Conservation (phyloP, 495 filamentous ascomycete genomes). For the Xylaria nigripes region DNA sequence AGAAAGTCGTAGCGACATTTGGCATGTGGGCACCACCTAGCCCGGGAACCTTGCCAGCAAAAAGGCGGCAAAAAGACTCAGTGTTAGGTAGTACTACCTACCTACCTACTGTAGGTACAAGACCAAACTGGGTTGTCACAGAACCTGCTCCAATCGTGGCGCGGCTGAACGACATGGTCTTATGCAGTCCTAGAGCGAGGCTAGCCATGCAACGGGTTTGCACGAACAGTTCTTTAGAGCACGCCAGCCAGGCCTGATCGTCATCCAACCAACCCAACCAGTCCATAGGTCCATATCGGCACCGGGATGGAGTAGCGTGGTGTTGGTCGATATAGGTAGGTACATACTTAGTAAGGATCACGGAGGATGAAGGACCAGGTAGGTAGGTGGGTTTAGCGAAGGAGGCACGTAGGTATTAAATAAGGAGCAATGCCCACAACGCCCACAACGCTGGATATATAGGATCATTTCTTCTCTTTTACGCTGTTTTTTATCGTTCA, state of each 20-base stretch:
- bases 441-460: not conserved
- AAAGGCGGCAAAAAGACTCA: not conserved
- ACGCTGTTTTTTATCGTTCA: slow-evolving; percentile 6
- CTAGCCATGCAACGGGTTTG: not conserved
- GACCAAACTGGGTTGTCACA: not conserved
- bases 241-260: not conserved
- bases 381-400: not conserved
- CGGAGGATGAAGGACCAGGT: slow-evolving; percentile 3
- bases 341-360: not conserved
- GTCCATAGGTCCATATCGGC: slow-evolving; percentile 1
- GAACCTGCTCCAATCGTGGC: slow-evolving; percentile 2
- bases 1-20: not conserved
- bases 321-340: not conserved
- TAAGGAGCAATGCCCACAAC: not conserved
- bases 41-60: not conserved
- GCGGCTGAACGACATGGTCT: not conserved
- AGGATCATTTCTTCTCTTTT: not conserved
- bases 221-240: not conserved
- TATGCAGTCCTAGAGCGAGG: slow-evolving; percentile 3
- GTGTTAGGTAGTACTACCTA: no score
- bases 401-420: slow-evolving; percentile 11
- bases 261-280: not conserved
- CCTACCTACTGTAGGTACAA: no score
- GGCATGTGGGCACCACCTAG: not conserved
- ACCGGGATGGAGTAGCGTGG: not conserved